Evolutionary conservation across 2,329 filamentous ascomycete genomes (phyloP).

Genomic region (Trichoderma endophyticum): DNA sequence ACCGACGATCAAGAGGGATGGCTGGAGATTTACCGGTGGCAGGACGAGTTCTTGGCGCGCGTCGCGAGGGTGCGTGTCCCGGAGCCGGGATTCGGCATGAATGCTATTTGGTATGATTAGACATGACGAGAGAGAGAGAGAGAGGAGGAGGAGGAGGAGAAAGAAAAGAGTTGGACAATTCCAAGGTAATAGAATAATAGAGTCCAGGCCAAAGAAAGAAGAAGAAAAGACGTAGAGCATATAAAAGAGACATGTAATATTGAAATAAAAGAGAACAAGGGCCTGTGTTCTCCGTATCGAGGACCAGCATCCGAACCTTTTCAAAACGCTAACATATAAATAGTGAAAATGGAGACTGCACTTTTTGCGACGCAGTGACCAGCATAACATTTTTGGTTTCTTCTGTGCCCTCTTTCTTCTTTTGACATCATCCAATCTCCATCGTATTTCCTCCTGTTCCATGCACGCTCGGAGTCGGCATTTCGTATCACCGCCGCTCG

Average conservation of each 20-base stretch:
- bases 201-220: background rate
- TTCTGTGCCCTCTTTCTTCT: background rate
- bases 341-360: background rate
- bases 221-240: background rate
- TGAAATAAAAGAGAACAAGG: background rate
- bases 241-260: background rate
- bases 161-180: background rate
- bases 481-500: background rate
- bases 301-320: background rate
- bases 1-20: slow-evolving; percentile 87
- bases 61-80: slow-evolving; percentile 75
- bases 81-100: slow-evolving; percentile 93
- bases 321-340: background rate
- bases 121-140: background rate
- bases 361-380: background rate
- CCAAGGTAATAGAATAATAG: background rate
- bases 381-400: background rate
- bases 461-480: background rate
- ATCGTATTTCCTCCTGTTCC: background rate
- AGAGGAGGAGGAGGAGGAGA: no score
- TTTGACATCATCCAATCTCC: background rate
- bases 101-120: slow-evolving; percentile 86
- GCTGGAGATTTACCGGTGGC: slow-evolving; percentile 84
- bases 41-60: slow-evolving; percentile 73
- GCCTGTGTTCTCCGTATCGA: background rate